A percentile compares a stretch with the other conserved stretches of the same genome.
Evolutionary conservation across 345 rosid genomes (phyloP).

Genomic region (Citrus maxima): DNA sequence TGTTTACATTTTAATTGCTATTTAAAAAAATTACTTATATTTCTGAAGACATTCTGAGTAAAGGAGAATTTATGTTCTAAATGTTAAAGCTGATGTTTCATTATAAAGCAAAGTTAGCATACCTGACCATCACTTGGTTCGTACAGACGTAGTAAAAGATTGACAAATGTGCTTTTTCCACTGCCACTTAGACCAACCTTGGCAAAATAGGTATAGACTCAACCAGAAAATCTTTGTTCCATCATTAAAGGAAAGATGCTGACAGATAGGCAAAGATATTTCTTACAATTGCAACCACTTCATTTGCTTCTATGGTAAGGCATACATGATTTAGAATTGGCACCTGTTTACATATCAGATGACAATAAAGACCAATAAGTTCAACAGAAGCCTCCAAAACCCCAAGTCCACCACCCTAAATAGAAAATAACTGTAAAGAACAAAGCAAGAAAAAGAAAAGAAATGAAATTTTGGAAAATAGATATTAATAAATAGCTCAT

Average conservation of each 20-base stretch:
- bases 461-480: too few species aligned
- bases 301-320: conserved; percentile 34
- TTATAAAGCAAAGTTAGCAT: not conserved
- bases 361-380: not conserved
- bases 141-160: conserved; percentile 42
- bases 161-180: conserved; percentile 45
- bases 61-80: not conserved
- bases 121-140: conserved; percentile 45
- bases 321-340: conserved; percentile 30
- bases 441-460: not conserved
- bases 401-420: not conserved
- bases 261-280: not conserved
- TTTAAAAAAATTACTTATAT: too few species aligned
- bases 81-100: not conserved
- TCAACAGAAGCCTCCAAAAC: not conserved
- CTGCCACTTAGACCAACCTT: conserved; percentile 53
- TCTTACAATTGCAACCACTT: conserved; percentile 49
- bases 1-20: too few species aligned
- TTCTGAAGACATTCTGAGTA: not conserved
- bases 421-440: not conserved
- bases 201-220: conserved; percentile 7
- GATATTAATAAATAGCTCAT: not conserved
- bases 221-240: not conserved
- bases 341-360: conserved; percentile 22
- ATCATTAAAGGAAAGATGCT: not conserved